Base-by-base conservation (phyloP, 129 eudicot species). In the Logfia minima region DNA sequence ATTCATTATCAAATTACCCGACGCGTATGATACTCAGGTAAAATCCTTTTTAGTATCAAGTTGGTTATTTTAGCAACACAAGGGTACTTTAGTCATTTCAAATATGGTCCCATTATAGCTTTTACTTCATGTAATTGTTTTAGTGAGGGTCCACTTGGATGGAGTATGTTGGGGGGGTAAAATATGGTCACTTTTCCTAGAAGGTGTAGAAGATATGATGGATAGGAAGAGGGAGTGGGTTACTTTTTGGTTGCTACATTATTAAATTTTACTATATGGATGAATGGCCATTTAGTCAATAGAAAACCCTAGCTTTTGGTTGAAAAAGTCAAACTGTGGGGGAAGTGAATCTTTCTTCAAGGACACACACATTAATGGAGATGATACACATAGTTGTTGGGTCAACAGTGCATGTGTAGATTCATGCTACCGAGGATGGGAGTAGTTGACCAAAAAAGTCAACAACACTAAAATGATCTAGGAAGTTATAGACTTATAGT, bases 11-110 rank as follows among this genome's bases (percentile, higher is more conserved):
- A 90, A 93, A 82, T 90, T 93, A 34, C 90, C 98, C 2, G 88
- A 90, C 72, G 98, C 97, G 58, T 93, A 82, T 60, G 98, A 93
- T 61, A 90, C 98, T 65, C 98, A 90, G 97, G 98, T 90, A 21
- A 72, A 72, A 82, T 80, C 72, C 59, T 26, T 23, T 7, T 18
- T 7, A 18, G 23, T 18, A 18, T 56, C 19, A 2, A 19, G 62
- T 18, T 7, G 22, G 62, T 19, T 22, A 18, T 56, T 23, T 72
- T 63, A 34, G 60, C 59, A 41, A 39, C 16, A 37, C 10, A 60
- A 71, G 66, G 72, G 66, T 48, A 61, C 71, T 62, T 74, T 74
- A 8, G 76, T 45, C 48, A 68, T 58, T 81, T 55, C 9, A 32
- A 21, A 32, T 3, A 5, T 48, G 84, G 80, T 2, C 66, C 71